Base-by-base conservation (phyloP, 1,284 basidiomycete genomes). In the Cryptococcus wingfieldii region DNA sequence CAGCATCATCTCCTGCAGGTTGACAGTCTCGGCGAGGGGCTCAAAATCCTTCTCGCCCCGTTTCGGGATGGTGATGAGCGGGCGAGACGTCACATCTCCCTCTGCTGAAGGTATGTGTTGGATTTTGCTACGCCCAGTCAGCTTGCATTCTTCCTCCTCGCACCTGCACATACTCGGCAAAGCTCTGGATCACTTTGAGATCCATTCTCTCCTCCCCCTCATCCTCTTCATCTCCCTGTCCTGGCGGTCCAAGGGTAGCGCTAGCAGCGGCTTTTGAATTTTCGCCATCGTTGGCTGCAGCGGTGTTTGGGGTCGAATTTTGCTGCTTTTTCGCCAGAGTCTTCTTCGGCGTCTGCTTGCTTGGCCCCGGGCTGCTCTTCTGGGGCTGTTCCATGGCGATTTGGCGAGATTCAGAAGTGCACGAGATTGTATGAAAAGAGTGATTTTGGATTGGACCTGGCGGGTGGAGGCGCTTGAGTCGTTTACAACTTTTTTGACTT, bases 41-140 rank as follows among this genome's bases (percentile, higher is more conserved):
- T 98, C 94, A 65, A 94, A 98, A 66, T 96, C 92, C 72, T 97
- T 96, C 74, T 96, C 93, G 4, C 93, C 93, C 28, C 93, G 83
- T 74, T 90, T 93, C 10, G 93, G 93, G 53, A 96, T 94, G 7
- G 82, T 56, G 37, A 78, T 73, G 51, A 70, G 71, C 13, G 60
- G 38, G n/a, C 69, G 59, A 5, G 59, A 14, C 2, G 46, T 54
- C 8, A 56, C 48, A 0, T 45, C 44, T 4, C 53, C 51, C 2
- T 60, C 52, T 16, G 62, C 61, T 1, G 53, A 31, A 13, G 74
- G 74, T 9, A 66, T 58, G 28, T 67, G 69, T 54, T 75, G 72
- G 41, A 75, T 66, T 57, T 75, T 71, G 47, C 73, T 74, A 43
- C 7, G 50, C 14, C 19, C 23, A 23, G 16, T 45, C 27, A 38